These are phyloP conservation scores for Xylariaceae sp. DNA, from an alignment of 2,329 filamentous ascomycete genomes.

Conservation along the genomic window DNA sequence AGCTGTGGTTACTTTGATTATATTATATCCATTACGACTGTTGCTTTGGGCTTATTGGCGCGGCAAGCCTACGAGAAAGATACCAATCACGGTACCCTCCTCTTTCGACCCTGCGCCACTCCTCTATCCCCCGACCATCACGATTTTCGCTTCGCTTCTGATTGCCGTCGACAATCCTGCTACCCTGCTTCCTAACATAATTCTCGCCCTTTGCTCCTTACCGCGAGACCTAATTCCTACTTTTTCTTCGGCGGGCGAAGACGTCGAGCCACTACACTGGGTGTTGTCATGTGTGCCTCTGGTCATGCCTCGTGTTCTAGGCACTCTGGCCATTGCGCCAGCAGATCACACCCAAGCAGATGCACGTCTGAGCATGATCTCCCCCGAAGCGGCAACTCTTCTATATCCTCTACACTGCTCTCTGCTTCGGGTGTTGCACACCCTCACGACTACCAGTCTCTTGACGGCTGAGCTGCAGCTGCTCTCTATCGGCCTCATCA, in stretches of 20 bases:
- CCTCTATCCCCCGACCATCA: constrained; percentile 76
- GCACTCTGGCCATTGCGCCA: constrained; percentile 25
- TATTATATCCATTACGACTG: constrained; percentile 58
- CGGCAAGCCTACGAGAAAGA: constrained; percentile 34
- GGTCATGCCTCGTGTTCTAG: constrained; percentile 34
- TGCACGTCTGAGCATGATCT: constrained; percentile 29
- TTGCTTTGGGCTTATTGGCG: constrained; percentile 43
- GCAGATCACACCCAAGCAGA: constrained; percentile 18
- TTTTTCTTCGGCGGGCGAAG: constrained; percentile 47
- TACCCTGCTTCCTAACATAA: constrained; percentile 69
- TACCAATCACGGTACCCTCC: constrained; percentile 55
- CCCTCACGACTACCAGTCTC: constrained; percentile 83
- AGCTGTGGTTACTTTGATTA: constrained; percentile 37
- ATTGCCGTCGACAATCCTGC: constrained; percentile 57
- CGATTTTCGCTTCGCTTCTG: constrained; percentile 70
- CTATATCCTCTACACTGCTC: constrained; percentile 82
- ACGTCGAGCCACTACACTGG: constrained; percentile 72
- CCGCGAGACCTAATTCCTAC: constrained; percentile 69
- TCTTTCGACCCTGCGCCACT: constrained; percentile 88
- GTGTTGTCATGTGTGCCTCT: constrained; percentile 66
- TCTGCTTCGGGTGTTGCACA: constrained; percentile 66
- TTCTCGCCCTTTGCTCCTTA: constrained; percentile 73
- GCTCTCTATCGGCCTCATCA: constrained; percentile 75
- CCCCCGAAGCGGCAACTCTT: constrained; percentile 55
- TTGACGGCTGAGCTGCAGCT: constrained; percentile 83